Conservation (phyloP, 371 early-diverging fungal species). For the Dentiscutata heterogama region DNA sequence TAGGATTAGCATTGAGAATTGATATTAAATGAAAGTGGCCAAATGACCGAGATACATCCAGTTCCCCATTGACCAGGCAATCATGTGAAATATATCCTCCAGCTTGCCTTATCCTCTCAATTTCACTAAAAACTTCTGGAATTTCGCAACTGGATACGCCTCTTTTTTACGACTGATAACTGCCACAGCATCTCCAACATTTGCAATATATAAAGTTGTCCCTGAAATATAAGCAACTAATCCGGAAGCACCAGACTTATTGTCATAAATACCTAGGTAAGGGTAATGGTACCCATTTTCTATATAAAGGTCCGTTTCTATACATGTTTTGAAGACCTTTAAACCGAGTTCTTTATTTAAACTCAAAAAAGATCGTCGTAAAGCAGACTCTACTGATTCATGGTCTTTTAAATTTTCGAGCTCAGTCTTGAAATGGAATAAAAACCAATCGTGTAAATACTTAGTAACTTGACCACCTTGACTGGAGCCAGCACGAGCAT, state of each 20-base stretch:
- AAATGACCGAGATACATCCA: conserved; percentile 85
- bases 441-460: conserved; percentile 78
- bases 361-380: conserved; percentile 80
- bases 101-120: conserved; percentile 81
- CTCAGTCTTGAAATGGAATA: conserved; percentile 75
- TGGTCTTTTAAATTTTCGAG: conserved; percentile 69
- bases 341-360: conserved; percentile 81
- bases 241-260: conserved; percentile 76
- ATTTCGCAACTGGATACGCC: conserved; percentile 83
- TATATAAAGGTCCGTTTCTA: conserved; percentile 47
- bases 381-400: conserved; percentile 67
- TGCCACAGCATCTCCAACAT: conserved; percentile 91
- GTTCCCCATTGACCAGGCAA: conserved; percentile 79
- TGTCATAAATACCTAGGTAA: conserved; percentile 58
- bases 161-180: conserved; percentile 83
- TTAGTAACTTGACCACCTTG: conserved; percentile 72
- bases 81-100: conserved; percentile 84
- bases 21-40: conserved; percentile 88
- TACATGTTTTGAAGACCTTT: conserved; percentile 37
- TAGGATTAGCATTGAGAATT: conserved; percentile 89
- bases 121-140: conserved; percentile 76
- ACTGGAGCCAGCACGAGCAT: conserved; percentile 72
- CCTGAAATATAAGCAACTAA: conserved; percentile 83
- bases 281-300: not conserved
- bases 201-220: conserved; percentile 87